phyloP scores from a whole-genome alignment of 2,329 filamentous ascomycete species.

The Pseudodiploospora longispora region DNA sequence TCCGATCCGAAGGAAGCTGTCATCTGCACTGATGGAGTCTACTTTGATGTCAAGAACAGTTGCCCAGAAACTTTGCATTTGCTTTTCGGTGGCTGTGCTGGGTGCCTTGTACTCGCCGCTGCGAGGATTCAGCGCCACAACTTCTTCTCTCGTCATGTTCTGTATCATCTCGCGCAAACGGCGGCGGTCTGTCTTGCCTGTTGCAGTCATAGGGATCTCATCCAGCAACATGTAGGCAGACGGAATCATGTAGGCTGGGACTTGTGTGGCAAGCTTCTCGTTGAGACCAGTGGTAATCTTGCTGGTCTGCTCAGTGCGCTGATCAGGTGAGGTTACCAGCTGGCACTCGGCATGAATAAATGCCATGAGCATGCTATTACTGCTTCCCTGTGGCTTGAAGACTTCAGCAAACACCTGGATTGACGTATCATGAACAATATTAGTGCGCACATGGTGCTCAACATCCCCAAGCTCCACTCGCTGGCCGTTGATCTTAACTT shows the following conservation, averaged over 20 bases:
- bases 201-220: slow-evolving; percentile 4
- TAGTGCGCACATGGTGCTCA: slow-evolving; percentile 11
- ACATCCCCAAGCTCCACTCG: slow-evolving; percentile 40
- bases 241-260: neutral
- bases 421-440: too few species aligned
- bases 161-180: slow-evolving; percentile 1
- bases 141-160: neutral
- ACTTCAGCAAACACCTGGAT: too few species aligned
- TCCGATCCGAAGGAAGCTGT: slow-evolving; percentile 30
- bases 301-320: too few species aligned
- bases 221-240: neutral
- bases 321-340: too few species aligned
- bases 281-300: too few species aligned
- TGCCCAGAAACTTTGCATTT: slow-evolving; percentile 26
- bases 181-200: slow-evolving; percentile 6
- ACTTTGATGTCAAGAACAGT: slow-evolving; percentile 28
- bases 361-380: too few species aligned
- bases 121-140: slow-evolving; percentile 3
- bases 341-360: too few species aligned
- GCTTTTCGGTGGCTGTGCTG: slow-evolving; percentile 8
- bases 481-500: slow-evolving; percentile 53
- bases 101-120: slow-evolving; percentile 7
- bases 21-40: slow-evolving; percentile 20
- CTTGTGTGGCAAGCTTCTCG: too few species aligned
- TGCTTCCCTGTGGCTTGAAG: too few species aligned